Evolutionary conservation across 1,139 yeast species (phyloP).

Genomic region (Protomyces arabidopsidicola): DNA sequence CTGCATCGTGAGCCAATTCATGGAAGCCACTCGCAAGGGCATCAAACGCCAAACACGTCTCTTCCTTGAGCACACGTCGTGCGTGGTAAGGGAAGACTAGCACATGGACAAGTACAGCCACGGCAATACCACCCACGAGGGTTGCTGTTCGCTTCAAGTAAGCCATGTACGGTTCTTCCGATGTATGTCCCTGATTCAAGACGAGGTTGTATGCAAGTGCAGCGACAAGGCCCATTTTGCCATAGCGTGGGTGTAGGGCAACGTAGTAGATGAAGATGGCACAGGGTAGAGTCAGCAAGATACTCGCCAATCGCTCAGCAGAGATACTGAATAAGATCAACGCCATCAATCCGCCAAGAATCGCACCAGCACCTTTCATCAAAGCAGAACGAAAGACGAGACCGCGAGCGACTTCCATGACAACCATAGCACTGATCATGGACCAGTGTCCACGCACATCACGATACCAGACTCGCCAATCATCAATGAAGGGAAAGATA

Average conservation of each 20-base stretch:
- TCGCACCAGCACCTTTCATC: conserved; percentile 2
- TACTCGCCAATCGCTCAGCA: not conserved
- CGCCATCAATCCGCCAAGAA: conserved; percentile 4
- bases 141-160: conserved; percentile 7
- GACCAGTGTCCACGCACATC: conserved; percentile 18
- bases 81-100: conserved; percentile 4
- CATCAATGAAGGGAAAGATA: conserved; percentile 4
- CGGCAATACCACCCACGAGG: not conserved
- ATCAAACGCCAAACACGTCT: not conserved
- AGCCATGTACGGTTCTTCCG: conserved; percentile 3
- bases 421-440: conserved; percentile 9
- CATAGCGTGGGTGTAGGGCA: conserved; percentile 5
- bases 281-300: not conserved
- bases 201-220: conserved; percentile 14
- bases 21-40: not conserved
- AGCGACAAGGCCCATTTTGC: conserved; percentile 9
- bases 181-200: not conserved
- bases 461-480: conserved; percentile 4
- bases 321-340: not conserved
- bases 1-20: not conserved
- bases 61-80: conserved; percentile 4
- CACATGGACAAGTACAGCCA: not conserved
- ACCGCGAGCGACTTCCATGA: conserved; percentile 6
- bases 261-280: conserved; percentile 1
- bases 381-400: not conserved